Percentiles rank a stretch among this genome's conserved stretches.
These are phyloP conservation scores for Carex parvula DNA, from an alignment of 176 grass and related monocot genomes.

Conservation along the genomic window DNA sequence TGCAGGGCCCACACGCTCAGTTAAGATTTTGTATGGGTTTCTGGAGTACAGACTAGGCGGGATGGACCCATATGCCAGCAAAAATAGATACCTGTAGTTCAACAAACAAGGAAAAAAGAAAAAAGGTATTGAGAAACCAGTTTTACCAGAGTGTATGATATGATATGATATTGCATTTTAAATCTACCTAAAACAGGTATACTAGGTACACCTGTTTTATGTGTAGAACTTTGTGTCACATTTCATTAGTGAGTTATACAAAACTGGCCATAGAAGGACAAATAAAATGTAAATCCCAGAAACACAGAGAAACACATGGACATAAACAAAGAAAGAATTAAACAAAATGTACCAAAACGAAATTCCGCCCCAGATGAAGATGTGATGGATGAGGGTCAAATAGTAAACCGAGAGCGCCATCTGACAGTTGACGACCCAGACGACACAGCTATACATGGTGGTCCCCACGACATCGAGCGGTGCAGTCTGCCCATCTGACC, in stretches of 20 bases:
- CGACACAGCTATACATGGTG: slow-evolving; percentile 84
- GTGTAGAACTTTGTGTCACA: background rate
- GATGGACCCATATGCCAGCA: slow-evolving; percentile 55
- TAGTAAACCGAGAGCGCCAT: slow-evolving; percentile 89
- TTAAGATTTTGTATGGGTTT: slow-evolving; percentile 67
- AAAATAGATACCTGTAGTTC: slow-evolving; percentile 14
- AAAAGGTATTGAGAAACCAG: background rate
- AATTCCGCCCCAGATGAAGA: slow-evolving; percentile 94
- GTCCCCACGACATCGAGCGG: slow-evolving; percentile 61
- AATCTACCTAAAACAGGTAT: background rate
- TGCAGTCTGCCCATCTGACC: slow-evolving; percentile 51
- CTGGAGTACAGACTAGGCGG: slow-evolving; percentile 38
- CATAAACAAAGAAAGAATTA: slow-evolving; percentile 8
- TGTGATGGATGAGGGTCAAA: slow-evolving; percentile 93
- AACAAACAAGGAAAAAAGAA: background rate
- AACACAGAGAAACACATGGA: background rate
- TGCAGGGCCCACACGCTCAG: slow-evolving; percentile 64
- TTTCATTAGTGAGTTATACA: background rate
- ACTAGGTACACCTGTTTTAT: background rate
- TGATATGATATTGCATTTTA: background rate
- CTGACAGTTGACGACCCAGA: slow-evolving; percentile 98
- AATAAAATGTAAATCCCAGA: background rate
- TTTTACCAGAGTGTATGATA: background rate
- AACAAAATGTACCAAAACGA: slow-evolving; percentile 80
- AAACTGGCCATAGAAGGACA: background rate